Evolutionary conservation across 2,329 filamentous ascomycete species (phyloP).

Genomic region (Penicillium sp.): DNA sequence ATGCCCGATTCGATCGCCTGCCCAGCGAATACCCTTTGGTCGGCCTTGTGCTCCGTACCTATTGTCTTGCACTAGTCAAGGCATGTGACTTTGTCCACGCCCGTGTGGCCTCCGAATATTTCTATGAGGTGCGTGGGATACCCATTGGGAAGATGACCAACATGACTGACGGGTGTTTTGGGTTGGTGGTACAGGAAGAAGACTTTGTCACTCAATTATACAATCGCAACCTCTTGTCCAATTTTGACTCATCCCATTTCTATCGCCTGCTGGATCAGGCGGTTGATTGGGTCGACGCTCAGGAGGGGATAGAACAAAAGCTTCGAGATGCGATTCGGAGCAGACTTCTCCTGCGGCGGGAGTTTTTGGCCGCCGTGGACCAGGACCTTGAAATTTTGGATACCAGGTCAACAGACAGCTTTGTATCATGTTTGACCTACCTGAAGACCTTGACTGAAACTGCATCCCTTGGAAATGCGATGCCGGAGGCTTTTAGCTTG

Average conservation of each 20-base stretch:
- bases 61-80: slow-evolving; percentile 84
- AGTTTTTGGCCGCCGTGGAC: slow-evolving; percentile 51
- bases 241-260: slow-evolving; percentile 65
- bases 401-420: slow-evolving; percentile 38
- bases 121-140: slow-evolving; percentile 73
- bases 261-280: slow-evolving; percentile 62
- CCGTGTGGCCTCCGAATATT: slow-evolving; percentile 80
- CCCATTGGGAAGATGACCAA: slow-evolving; percentile 4
- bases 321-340: slow-evolving; percentile 63
- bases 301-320: slow-evolving; percentile 42
- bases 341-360: slow-evolving; percentile 70
- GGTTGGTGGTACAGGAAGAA: slow-evolving; percentile 72
- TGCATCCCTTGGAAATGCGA: slow-evolving; percentile 65
- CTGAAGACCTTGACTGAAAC: slow-evolving; percentile 66
- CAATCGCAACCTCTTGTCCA: slow-evolving; percentile 74
- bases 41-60: slow-evolving; percentile 75
- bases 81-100: slow-evolving; percentile 79
- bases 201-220: slow-evolving; percentile 95
- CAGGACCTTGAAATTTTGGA: slow-evolving; percentile 42
- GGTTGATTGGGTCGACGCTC: slow-evolving; percentile 56
- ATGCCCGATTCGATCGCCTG: slow-evolving; percentile 65
- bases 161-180: slow-evolving; percentile 23
- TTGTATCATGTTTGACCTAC: slow-evolving; percentile 44
- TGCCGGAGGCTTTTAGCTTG: slow-evolving; percentile 82
- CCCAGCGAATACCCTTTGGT: slow-evolving; percentile 54